Base-by-base conservation (phyloP, 169 alveolate species). In the Plasmodium yoelii region DNA sequence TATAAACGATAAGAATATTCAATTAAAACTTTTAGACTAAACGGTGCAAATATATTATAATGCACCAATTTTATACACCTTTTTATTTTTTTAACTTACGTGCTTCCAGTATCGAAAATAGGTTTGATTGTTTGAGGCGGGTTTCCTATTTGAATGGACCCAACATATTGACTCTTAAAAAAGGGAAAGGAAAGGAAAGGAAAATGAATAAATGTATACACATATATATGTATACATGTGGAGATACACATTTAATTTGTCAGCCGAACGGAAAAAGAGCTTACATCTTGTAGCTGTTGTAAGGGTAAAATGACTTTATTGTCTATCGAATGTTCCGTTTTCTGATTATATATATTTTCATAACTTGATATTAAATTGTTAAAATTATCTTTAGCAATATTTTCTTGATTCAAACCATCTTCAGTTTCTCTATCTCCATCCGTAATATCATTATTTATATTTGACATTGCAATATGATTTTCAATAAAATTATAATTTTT, bases 31-130 rank as follows among this genome's bases (percentile, higher is more conserved):
- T 34, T 34, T 34, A 34, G 5, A 34, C 7, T 1, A 34, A 34
- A 34, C 42, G 42, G 42, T 34, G 6, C 7, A 6, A 34, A 34
- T 34, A 34, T 34, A 34, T 3, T 3, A 3, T 34, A 34, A 34
- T 34, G 42, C 42, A 34, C 42, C 7, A 22, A 22, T 22, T 22
- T 22, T 34, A 34, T 34, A 28, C 42, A 34, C 12, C 22, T 63
- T 84, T 96, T 88, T 0, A 94, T 68, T 39, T 39, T 46, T n/a
- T 49, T 51, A 59, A 49, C 93, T 69, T 69, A 92, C 95, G 97
- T 93, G 94, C 97, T 95, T 5, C 97, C 97, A 13, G 97, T 95
- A 72, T 95, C 97, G 55, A 95, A 87, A 61, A 95, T 88, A 7
- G 97, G 97, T 28, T 80, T 47, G 64, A 95, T 88, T 61, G 77